A percentile compares a stretch with the other conserved stretches of the same genome.
phyloP scores from a whole-genome alignment of 1,284 basidiomycete species.

The Hemileia vastatrix region DNA sequence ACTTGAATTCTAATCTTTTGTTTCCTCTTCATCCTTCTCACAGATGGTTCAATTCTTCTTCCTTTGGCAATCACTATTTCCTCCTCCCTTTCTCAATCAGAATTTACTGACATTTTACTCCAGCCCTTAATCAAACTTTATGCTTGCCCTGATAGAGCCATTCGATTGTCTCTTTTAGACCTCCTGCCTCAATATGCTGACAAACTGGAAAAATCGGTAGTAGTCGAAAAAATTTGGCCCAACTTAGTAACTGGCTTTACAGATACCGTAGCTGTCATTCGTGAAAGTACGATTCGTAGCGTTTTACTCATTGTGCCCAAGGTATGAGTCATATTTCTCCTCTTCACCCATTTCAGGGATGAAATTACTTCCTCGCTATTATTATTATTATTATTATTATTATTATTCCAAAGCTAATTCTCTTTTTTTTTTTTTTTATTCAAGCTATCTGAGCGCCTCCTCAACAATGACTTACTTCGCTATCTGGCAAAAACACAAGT shows the following conservation, averaged over 20 bases:
- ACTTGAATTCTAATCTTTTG: neutral
- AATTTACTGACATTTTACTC: conserved; percentile 62
- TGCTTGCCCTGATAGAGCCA: conserved; percentile 78
- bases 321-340: conserved; percentile 47
- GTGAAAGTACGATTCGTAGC: conserved; percentile 86
- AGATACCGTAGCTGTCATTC: conserved; percentile 83
- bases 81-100: conserved; percentile 53
- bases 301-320: conserved; percentile 76
- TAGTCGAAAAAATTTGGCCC: conserved; percentile 84
- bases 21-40: neutral
- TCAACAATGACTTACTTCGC: conserved; percentile 93
- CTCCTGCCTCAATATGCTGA: conserved; percentile 73
- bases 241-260: conserved; percentile 79
- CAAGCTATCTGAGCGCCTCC: conserved; percentile 61
- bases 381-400: neutral
- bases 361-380: neutral
- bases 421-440: neutral
- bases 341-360: neutral
- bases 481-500: conserved; percentile 85
- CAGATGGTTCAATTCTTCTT: conserved; percentile 20
- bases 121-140: conserved; percentile 73
- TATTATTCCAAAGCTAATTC: neutral
- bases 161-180: conserved; percentile 84
- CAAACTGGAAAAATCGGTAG: conserved; percentile 71
- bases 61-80: conserved; percentile 21